These are phyloP conservation scores for Phytophthora syringae DNA, from an alignment of 352 stramenopile genomes.

Conservation along the genomic window DNA sequence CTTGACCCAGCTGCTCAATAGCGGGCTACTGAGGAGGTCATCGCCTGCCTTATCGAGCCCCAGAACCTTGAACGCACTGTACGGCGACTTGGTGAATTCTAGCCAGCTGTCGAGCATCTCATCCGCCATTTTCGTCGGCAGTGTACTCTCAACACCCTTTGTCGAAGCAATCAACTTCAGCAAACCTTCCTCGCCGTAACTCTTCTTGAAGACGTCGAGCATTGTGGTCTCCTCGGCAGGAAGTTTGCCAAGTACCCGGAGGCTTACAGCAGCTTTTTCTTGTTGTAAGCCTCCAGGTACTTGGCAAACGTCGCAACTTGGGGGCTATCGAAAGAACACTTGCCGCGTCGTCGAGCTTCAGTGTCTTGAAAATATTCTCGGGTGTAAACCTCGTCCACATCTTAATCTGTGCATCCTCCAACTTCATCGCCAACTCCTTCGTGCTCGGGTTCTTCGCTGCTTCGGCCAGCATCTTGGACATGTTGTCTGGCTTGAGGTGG, in stretches of 20 bases:
- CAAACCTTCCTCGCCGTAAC: neutral
- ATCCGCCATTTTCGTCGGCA: slow-evolving; percentile 1
- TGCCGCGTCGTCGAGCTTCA: neutral
- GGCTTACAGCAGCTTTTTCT: too few relatives aligned
- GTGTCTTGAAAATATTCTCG: neutral
- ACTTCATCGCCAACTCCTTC: neutral
- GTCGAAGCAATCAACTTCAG: slow-evolving; percentile 4
- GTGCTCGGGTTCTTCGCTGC: slow-evolving; percentile 4
- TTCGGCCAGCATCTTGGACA: neutral
- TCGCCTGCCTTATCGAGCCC: slow-evolving; percentile 3
- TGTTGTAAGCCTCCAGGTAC: slow-evolving; percentile 10
- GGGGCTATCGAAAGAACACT: slow-evolving; percentile 5
- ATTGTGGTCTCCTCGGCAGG: too few relatives aligned
- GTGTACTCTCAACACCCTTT: neutral
- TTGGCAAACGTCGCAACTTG: neutral
- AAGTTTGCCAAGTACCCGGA: too few relatives aligned
- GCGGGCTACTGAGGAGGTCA: neutral
- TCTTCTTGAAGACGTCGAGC: neutral
- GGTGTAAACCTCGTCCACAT: neutral
- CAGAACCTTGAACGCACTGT: neutral
- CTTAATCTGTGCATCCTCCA: neutral
- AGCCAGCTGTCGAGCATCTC: neutral
- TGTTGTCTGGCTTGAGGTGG: neutral
- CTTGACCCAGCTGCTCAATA: neutral
- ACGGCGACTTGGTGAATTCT: neutral